Evolutionary conservation across 805 yeast genomes (phyloP), one percentile per base, ranked within the genome.

Genomic region (Starmerella lactis-condensi): DNA sequence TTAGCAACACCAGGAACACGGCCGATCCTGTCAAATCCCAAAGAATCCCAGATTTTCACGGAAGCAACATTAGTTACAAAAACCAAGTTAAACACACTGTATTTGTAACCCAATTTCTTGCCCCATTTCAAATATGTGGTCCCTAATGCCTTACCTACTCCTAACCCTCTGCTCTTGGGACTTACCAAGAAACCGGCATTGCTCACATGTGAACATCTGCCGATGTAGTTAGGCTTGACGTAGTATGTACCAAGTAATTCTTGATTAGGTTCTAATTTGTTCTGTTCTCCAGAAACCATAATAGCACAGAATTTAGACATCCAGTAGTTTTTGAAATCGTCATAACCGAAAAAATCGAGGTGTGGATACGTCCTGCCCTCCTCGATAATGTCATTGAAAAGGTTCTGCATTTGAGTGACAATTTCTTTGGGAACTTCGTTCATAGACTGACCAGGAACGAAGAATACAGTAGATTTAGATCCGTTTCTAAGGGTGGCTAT

Each of bases 31-130:
- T 75, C 75, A 43, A 82, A 83, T 2, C 92, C 91, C 17, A 83
- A 60, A 1, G 58, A 43, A 30, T 82, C 93, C 95, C 96, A 83
- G 32, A 77, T 74, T 44, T 57, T 63, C 44, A 61, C 50, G 44
- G 92, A 76, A 3, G 82, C 93, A 3, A 55, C 57, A 48, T 83
- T 83, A 2, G 82, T 72, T 30, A 62, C 89, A 48, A 74, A 83
- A 1, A 83, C 96, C 30, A 83, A 60, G 52, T 83, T 83, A 61
- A 77, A 83, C 10, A 83, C 85, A 5, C 85, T 73, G 46, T 78
- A 78, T 5, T 63, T 67, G 53, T 74, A 83, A 0, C 93, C 93
- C 20, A 83, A 54, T 30, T 61, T 45, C 0, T 91, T 83, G 0
- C 89, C 94, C 68, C 74, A 70, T 30, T 54, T 48, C 27, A 81